phyloP scores from a whole-genome alignment of 768 basidiomycete genomes.

The Lentinula guzmanii region DNA sequence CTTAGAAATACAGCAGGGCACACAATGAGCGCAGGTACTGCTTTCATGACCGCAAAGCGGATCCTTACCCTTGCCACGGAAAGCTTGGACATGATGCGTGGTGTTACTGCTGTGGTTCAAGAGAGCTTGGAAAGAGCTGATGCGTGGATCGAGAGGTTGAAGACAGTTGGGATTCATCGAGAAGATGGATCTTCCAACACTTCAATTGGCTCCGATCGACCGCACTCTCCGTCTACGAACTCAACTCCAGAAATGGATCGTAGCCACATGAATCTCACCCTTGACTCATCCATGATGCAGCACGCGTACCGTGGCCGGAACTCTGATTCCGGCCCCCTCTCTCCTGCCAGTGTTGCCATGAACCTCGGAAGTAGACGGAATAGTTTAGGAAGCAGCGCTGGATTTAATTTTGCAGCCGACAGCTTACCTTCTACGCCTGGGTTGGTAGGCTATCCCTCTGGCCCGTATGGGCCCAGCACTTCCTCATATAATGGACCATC shows the following conservation, averaged over 20 bases:
- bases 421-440: neutral
- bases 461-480: neutral
- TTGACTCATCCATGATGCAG: neutral
- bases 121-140: conserved; percentile 87
- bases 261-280: neutral
- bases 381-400: neutral
- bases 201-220: neutral
- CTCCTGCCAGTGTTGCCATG: neutral
- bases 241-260: neutral
- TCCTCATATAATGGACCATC: neutral
- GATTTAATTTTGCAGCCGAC: neutral
- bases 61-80: conserved; percentile 84
- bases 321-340: neutral
- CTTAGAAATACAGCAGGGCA: conserved; percentile 17
- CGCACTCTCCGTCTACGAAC: neutral
- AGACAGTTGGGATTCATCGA: conserved; percentile 72
- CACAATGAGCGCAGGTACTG: conserved; percentile 36
- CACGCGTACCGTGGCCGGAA: neutral
- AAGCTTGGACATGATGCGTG: conserved; percentile 88
- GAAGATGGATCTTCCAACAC: conserved; percentile 8
- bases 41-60: conserved; percentile 70
- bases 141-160: conserved; percentile 82
- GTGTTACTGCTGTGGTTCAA: conserved; percentile 82
- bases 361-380: neutral
- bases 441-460: neutral